A percentile compares a stretch with the other conserved stretches of the same genome.
Evolutionary conservation across 495 filamentous ascomycete genomes (phyloP).

Genomic region (Xylaria grammica): DNA sequence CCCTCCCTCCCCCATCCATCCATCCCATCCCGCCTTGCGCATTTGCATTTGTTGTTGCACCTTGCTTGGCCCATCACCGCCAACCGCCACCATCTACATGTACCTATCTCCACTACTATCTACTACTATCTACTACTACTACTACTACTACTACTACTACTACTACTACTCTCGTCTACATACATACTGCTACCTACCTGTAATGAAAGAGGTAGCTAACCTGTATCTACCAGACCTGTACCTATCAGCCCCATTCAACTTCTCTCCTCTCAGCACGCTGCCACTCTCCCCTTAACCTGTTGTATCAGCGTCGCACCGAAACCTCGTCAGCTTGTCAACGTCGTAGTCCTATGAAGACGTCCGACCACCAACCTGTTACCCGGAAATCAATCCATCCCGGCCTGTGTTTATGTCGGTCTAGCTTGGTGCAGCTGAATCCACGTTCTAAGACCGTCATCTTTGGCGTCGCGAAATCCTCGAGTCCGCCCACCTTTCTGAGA

Average conservation of each 20-base stretch:
- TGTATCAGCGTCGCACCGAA: slow-evolving; percentile 19
- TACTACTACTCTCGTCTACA: no score
- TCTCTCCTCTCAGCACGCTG: not conserved
- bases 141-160: no score
- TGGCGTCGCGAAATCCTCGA: slow-evolving; percentile 12
- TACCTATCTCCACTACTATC: not conserved
- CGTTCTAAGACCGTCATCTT: not conserved
- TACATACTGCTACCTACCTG: no score
- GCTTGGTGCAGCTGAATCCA: slow-evolving; percentile 10
- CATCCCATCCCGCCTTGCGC: no score
- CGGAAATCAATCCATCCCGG: slow-evolving; percentile 5
- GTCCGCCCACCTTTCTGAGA: not conserved
- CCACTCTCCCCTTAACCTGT: slow-evolving; percentile 13
- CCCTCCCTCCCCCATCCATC: no score
- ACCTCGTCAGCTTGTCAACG: not conserved
- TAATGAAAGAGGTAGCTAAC: no score
- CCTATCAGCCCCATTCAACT: not conserved
- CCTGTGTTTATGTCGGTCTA: slow-evolving; percentile 8
- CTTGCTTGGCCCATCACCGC: no score
- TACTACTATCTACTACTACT: not conserved
- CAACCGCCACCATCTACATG: not conserved
- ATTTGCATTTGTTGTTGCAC: no score
- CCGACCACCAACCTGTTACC: not conserved
- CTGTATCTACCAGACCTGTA: not conserved
- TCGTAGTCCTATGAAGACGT: not conserved